Evolutionary conservation across 2,329 filamentous ascomycete genomes (phyloP).

Genomic region (Fusarium brachygibbosum): DNA sequence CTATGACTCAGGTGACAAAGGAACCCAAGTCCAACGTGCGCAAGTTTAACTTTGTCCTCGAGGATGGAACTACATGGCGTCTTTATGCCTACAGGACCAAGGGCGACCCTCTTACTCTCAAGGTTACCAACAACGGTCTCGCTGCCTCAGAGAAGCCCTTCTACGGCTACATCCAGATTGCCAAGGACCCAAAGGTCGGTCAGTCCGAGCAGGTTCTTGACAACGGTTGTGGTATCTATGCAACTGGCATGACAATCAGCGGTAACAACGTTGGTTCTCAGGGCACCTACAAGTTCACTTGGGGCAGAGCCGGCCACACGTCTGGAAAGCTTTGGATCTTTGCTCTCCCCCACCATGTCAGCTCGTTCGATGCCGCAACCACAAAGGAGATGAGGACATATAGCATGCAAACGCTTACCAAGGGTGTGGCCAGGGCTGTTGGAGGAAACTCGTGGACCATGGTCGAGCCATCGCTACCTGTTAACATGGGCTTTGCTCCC

Average conservation of each 20-base stretch:
- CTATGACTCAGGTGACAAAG: slow-evolving; percentile 69
- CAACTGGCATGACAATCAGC: slow-evolving; percentile 72
- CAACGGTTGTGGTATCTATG: slow-evolving; percentile 79
- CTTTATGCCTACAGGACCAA: slow-evolving; percentile 78
- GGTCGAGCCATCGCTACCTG: slow-evolving; percentile 78
- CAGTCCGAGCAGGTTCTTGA: slow-evolving; percentile 79
- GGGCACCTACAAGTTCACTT: slow-evolving; percentile 81
- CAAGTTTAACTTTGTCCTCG: slow-evolving; percentile 81
- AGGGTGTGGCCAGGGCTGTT: slow-evolving; percentile 82
- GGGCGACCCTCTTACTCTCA: slow-evolving; percentile 74
- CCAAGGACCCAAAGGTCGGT: slow-evolving; percentile 75
- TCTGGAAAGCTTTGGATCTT: slow-evolving; percentile 80
- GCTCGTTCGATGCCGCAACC: slow-evolving; percentile 75
- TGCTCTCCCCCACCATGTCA: slow-evolving; percentile 86
- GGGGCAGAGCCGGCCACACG: slow-evolving; percentile 76
- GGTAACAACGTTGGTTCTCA: slow-evolving; percentile 70
- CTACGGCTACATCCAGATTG: slow-evolving; percentile 83
- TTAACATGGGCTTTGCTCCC: slow-evolving; percentile 81
- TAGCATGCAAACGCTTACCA: slow-evolving; percentile 83
- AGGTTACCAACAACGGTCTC: slow-evolving; percentile 73
- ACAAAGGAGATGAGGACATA: slow-evolving; percentile 66
- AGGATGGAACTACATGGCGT: slow-evolving; percentile 82
- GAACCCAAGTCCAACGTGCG: slow-evolving; percentile 73
- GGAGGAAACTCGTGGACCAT: slow-evolving; percentile 82
- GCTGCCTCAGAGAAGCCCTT: slow-evolving; percentile 77